Conservation (phyloP, 805 yeast genomes). For the Kodamaea fukazawae region DNA sequence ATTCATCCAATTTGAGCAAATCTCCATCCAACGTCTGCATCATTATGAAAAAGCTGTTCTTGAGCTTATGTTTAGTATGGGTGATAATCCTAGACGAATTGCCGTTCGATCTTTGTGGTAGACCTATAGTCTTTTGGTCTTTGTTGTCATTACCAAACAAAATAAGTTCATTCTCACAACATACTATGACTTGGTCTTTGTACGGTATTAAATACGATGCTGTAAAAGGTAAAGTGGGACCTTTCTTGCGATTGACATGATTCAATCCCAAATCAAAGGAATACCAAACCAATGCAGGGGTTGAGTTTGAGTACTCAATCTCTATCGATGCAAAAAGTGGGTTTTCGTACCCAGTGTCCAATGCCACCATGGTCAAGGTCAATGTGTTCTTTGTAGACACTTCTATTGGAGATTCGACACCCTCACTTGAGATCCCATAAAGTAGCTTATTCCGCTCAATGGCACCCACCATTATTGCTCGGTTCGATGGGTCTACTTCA, state of each 20-base stretch:
- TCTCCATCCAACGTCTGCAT: constrained; percentile 75
- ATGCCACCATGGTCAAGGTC: constrained; percentile 52
- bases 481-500: constrained; percentile 64
- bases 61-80: constrained; percentile 65
- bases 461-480: constrained; percentile 70
- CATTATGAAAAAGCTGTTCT: constrained; percentile 60
- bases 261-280: constrained; percentile 86
- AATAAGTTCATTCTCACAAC: constrained; percentile 50
- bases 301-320: constrained; percentile 39
- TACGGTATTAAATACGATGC: constrained; percentile 59
- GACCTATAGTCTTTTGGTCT: constrained; percentile 35
- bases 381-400: constrained; percentile 50
- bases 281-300: constrained; percentile 55
- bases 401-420: constrained; percentile 67
- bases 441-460: constrained; percentile 73
- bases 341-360: constrained; percentile 72
- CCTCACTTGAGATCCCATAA: constrained; percentile 51
- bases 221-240: constrained; percentile 20
- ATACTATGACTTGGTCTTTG: constrained; percentile 60
- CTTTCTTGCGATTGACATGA: constrained; percentile 53
- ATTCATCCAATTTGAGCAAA: constrained; percentile 54
- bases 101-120: constrained; percentile 48
- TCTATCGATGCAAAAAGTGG: constrained; percentile 86
- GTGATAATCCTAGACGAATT: constrained; percentile 41
- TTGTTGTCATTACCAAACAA: constrained; percentile 45